Evolutionary conservation across 305 asterid species (phyloP).

Genomic region (Plantago lanceolata): DNA sequence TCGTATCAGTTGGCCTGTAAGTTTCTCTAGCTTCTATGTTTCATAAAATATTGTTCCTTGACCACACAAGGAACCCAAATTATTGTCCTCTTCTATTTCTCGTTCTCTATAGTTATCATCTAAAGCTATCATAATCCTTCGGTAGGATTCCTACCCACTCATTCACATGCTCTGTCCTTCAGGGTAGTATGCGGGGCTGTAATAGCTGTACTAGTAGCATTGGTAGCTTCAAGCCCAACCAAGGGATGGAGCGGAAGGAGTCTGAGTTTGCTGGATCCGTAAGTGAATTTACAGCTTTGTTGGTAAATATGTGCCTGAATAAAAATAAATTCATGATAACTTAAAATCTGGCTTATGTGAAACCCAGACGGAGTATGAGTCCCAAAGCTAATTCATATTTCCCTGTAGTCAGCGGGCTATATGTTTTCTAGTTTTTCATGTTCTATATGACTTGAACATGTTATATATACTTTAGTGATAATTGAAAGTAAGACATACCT

Average conservation of each 20-base stretch:
- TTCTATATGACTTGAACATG: too few relatives aligned
- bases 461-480: too few relatives aligned
- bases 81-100: slow-evolving; percentile 8
- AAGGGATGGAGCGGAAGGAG: slow-evolving; percentile 99
- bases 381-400: too few relatives aligned
- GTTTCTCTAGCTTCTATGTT: slow-evolving; percentile 29
- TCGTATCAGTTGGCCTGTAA: slow-evolving; percentile 76
- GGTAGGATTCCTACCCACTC: slow-evolving; percentile 5
- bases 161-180: slow-evolving; percentile 27
- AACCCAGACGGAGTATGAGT: too few relatives aligned
- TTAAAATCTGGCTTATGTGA: too few relatives aligned
- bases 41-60: slow-evolving; percentile 13
- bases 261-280: slow-evolving; percentile 98
- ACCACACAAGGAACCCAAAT: slow-evolving; percentile 12
- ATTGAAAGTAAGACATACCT: not conserved
- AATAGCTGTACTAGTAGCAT: slow-evolving; percentile 70
- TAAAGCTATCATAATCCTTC: not conserved
- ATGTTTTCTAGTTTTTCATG: too few relatives aligned
- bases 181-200: slow-evolving; percentile 74
- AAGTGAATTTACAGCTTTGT: slow-evolving; percentile 28
- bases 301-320: not conserved
- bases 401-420: too few relatives aligned
- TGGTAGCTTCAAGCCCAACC: slow-evolving; percentile 99
- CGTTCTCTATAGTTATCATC: not conserved
- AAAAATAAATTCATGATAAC: too few relatives aligned